phyloP scores from a whole-genome alignment of 2,329 filamentous ascomycete genomes.

The Bipolaris cookei region DNA sequence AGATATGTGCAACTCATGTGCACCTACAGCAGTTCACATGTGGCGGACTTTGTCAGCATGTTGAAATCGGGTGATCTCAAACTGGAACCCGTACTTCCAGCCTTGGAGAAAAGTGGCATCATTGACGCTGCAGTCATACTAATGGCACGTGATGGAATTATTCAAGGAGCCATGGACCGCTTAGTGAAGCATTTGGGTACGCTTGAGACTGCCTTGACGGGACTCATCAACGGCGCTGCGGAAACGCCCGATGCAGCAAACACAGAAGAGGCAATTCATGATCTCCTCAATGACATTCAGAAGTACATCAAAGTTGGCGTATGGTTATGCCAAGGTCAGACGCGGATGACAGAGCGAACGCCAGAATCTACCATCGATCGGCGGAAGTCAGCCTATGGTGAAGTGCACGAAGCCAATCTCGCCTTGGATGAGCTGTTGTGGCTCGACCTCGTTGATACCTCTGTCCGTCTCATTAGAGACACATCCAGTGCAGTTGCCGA shows the following conservation, averaged over 20 bases:
- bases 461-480: conserved; percentile 62
- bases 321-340: conserved; percentile 92
- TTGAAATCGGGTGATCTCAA: conserved; percentile 79
- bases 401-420: conserved; percentile 63
- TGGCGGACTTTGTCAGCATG: conserved; percentile 81
- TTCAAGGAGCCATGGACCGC: conserved; percentile 81
- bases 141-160: conserved; percentile 85
- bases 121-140: conserved; percentile 92
- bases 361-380: conserved; percentile 49
- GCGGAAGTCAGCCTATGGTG: conserved; percentile 42
- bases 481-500: conserved; percentile 57
- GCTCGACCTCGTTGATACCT: conserved; percentile 68
- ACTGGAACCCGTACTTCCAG: conserved; percentile 80
- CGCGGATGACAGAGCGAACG: conserved; percentile 60
- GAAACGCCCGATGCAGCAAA: conserved; percentile 63
- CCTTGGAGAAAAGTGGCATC: conserved; percentile 86
- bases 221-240: conserved; percentile 69
- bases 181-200: conserved; percentile 81
- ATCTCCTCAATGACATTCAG: conserved; percentile 77
- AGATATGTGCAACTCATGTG: conserved; percentile 92
- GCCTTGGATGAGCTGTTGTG: conserved; percentile 68
- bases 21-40: conserved; percentile 77
- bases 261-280: conserved; percentile 71
- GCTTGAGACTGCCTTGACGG: conserved; percentile 77
- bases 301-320: conserved; percentile 93